phyloP scores from a whole-genome alignment of 2,329 filamentous ascomycete genomes.

The Zymoseptoria ardabiliae region DNA sequence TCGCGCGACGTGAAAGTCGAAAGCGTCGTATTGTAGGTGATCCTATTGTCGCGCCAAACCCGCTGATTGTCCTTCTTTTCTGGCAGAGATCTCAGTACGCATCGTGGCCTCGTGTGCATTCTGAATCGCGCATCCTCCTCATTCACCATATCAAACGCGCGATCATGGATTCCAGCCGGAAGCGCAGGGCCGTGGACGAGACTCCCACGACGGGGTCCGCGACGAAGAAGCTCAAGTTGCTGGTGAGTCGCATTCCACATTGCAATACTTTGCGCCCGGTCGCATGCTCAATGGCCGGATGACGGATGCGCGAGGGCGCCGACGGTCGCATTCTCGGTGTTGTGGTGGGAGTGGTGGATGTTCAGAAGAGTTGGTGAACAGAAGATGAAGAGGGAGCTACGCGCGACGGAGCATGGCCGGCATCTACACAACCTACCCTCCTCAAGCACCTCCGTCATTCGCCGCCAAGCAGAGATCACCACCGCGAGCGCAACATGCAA shows the following conservation, averaged over 20 bases:
- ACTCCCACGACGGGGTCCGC: conserved; percentile 44
- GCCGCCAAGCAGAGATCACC: conserved; percentile 4
- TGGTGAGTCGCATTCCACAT: conserved; percentile 44
- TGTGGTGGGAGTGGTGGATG: neutral
- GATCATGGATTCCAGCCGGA: conserved; percentile 41
- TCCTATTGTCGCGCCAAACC: neutral
- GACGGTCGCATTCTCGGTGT: conserved; percentile 1
- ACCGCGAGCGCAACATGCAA: neutral
- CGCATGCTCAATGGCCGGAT: neutral
- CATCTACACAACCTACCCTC: conserved; percentile 17
- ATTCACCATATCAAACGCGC: neutral
- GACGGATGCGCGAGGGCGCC: conserved; percentile 3
- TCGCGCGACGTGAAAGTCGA: neutral
- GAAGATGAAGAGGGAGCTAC: conserved; percentile 14
- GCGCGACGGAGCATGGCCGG: conserved; percentile 13
- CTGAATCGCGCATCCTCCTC: neutral
- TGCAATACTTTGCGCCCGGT: neutral
- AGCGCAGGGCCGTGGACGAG: conserved; percentile 49
- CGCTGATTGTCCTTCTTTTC: neutral
- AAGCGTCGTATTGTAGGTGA: neutral
- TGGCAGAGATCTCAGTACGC: neutral
- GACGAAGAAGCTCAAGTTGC: conserved; percentile 52
- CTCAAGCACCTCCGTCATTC: conserved; percentile 23
- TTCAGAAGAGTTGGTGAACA: conserved; percentile 2
- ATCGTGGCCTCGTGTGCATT: neutral